A percentile compares a stretch with the other conserved stretches of the same genome.
These are phyloP conservation scores for Aspergillus ruber DNA, from an alignment of 2,329 filamentous ascomycete species.

Conservation along the genomic window DNA sequence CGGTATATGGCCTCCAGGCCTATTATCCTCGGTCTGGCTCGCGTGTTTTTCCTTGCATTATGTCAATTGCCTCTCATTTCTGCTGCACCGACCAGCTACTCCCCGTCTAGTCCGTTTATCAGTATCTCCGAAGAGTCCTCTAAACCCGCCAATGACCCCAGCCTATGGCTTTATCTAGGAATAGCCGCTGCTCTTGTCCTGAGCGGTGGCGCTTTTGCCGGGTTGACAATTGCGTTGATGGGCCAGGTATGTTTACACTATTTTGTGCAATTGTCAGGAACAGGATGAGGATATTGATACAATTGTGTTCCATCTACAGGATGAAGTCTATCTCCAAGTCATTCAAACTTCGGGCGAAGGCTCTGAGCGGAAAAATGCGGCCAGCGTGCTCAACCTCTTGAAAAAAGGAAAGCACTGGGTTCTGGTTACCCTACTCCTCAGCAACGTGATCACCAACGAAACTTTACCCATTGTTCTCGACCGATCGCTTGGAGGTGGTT, in stretches of 20 bases:
- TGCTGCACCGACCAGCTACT: slow-evolving; percentile 28
- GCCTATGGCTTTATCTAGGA: slow-evolving; percentile 73
- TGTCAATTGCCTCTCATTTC: slow-evolving; percentile 33
- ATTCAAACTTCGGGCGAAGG: slow-evolving; percentile 79
- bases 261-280: neutral
- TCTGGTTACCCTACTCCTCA: slow-evolving; percentile 82
- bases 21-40: slow-evolving; percentile 35
- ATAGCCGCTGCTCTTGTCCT: slow-evolving; percentile 76
- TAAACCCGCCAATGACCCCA: slow-evolving; percentile 53
- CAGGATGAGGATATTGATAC: neutral
- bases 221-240: slow-evolving; percentile 66
- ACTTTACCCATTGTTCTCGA: slow-evolving; percentile 92
- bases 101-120: slow-evolving; percentile 10
- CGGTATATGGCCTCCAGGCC: slow-evolving; percentile 33
- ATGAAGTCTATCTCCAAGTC: slow-evolving; percentile 96
- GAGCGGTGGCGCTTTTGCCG: slow-evolving; percentile 86
- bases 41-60: slow-evolving; percentile 33
- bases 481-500: slow-evolving; percentile 85
- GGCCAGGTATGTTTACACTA: slow-evolving; percentile 43
- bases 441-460: slow-evolving; percentile 98
- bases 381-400: slow-evolving; percentile 70
- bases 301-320: slow-evolving; percentile 40
- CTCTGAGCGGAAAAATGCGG: slow-evolving; percentile 78
- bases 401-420: slow-evolving; percentile 97
- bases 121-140: slow-evolving; percentile 32